phyloP scores from a whole-genome alignment of 192 early-diverging fungal species.

The Coemansia sp. region DNA sequence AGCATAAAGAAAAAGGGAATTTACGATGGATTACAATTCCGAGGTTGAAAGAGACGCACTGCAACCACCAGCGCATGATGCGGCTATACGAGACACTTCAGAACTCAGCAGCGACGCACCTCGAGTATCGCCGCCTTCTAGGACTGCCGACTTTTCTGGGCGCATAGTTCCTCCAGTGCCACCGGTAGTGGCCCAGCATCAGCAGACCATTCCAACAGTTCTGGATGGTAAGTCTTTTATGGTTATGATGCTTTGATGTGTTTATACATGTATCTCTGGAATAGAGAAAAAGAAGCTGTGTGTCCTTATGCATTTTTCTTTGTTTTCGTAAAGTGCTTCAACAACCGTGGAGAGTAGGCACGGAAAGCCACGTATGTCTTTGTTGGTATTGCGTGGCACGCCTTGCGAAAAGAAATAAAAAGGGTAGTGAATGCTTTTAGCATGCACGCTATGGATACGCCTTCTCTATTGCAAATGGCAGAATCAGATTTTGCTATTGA shows the following conservation, averaged over 20 bases:
- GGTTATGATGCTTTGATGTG: no score
- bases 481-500: not conserved
- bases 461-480: not conserved
- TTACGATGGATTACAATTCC: slow-evolving; percentile 21
- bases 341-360: not conserved
- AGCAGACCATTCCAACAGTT: not conserved
- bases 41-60: slow-evolving; percentile 18
- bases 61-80: slow-evolving; percentile 10
- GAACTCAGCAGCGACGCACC: not conserved
- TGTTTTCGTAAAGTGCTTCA: not conserved
- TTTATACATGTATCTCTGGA: no score
- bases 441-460: not conserved
- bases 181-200: not conserved
- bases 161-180: not conserved
- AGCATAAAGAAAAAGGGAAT: not conserved
- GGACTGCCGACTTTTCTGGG: not conserved
- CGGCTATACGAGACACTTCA: not conserved
- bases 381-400: not conserved
- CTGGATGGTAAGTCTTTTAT: not conserved
- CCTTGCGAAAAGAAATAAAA: not conserved
- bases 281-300: no score
- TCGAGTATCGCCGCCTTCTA: slow-evolving; percentile 8
- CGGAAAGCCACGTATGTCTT: not conserved
- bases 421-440: not conserved
- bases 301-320: not conserved